Conservation (phyloP, 1,284 basidiomycete genomes). For the Thelephora terrestris region DNA sequence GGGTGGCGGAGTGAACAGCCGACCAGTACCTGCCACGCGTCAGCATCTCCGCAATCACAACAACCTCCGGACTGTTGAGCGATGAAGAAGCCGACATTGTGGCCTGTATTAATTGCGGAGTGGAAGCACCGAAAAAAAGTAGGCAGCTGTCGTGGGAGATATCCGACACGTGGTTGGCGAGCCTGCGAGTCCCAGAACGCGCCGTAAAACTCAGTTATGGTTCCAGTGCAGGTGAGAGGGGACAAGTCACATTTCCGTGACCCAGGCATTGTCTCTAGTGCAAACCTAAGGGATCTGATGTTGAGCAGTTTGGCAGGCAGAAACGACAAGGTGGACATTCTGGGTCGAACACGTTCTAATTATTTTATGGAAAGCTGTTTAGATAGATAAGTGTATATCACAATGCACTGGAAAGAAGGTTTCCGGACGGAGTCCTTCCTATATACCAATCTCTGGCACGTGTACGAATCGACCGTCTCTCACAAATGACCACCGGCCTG, state of each 20-base stretch:
- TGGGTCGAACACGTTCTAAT: no score
- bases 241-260: conserved; percentile 69
- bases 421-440: no score
- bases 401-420: no score
- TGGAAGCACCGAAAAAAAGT: conserved; percentile 83
- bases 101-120: conserved; percentile 70
- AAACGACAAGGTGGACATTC: conserved; percentile 38
- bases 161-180: conserved; percentile 56
- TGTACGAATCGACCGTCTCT: no score
- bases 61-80: conserved; percentile 85
- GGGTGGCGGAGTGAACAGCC: conserved; percentile 69
- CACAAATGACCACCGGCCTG: no score
- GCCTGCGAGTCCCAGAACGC: conserved; percentile 70
- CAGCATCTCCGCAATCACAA: conserved; percentile 87
- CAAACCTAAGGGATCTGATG: conserved; percentile 58
- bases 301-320: conserved; percentile 38
- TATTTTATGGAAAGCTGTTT: no score
- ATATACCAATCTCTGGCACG: no score
- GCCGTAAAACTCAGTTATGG: conserved; percentile 67
- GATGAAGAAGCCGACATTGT: conserved; percentile 88
- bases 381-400: no score
- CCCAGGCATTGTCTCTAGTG: conserved; percentile 69
- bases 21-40: conserved; percentile 69
- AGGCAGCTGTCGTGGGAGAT: conserved; percentile 73
- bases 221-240: conserved; percentile 58